Evolutionary conservation across 192 early-diverging fungal genomes (phyloP), one percentile per base, ranked within the genome.

Genomic region (Rhizoclosmatium sp.): DNA sequence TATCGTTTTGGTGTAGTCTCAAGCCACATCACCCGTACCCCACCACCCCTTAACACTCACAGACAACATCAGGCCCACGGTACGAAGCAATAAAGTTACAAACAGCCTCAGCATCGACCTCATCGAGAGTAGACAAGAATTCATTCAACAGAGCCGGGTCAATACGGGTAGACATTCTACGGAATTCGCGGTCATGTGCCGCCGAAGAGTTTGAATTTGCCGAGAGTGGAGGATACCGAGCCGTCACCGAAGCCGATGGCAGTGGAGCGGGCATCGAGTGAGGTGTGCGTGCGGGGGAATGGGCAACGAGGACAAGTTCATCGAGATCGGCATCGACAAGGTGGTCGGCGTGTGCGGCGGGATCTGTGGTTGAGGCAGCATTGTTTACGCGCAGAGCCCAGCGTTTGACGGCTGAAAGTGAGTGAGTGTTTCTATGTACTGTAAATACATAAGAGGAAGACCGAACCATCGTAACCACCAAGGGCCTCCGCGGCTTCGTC

Each of bases 311-410:
- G 4, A 61, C 72, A 45, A 62, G 44, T 39, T 61, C 72, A 59
- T 62, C 60, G 47, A 46, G 14, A 19, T 74, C 72, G 12, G 59
- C 72, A 44, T 42, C 59, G 41, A 58, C 31, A 14, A 44, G 48
- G 21, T 42, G 41, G 59, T 48, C 42, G 4, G 72, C 7, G 10
- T 59, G 3, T 16, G 66, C 66, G 66, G 45, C 45, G 21, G 66
- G 66, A 46, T 68, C 66, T 14, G 66, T 68, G 66, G 23, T 23
- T 46, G 40, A 40, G 10, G 40, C 4, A 4, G 59, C 23, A 59
- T 74, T 74, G 59, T 80, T 80, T 16, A 80, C 78, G 59, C 78
- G 78, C n/a, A 80, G 71, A 4, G 78, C 70, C 78, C 77, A 78
- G 49, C 77, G 66, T 41, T 71, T 61, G 56, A 71, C 77, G 73